Base-by-base conservation (phyloP, 208 protist species). In the Vickermania ingenoplastis region DNA sequence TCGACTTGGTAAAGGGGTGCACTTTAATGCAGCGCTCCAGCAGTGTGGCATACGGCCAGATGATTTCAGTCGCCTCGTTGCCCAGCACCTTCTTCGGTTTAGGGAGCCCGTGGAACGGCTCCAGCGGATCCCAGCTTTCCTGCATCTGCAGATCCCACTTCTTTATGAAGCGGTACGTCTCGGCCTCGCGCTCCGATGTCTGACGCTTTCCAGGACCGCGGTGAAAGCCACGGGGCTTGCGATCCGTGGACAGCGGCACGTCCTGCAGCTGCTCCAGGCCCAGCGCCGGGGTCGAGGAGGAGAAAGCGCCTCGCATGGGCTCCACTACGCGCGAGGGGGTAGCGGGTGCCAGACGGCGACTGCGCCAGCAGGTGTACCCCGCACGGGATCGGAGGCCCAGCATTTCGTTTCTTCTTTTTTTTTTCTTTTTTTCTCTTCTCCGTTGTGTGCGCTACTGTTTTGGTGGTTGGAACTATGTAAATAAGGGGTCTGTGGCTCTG, bases 1-100 rank as follows among this genome's bases (percentile, higher is more conserved):
- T 89, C 50, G 89, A 95, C 69, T 95, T 95, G 27, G 83, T 95
- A 64, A 92, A 95, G 27, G 85, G 89, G 68, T 95, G 89, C 31
- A 95, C 85, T 63, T 81, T 79, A 59, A 92, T 76, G 27, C 89
- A 77, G 31, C 83, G 71, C 75, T 95, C 83, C 0, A 95, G 69
- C 51, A 95, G 70, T 21, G 92, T 21, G 5, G 83, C 79, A 67
- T 95, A 95, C 14, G 89, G 89, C 86, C 89, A 95, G 56, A 93
- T 72, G 4, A 95, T 70, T 65, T 95, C 85, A 3, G 79, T 76
- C 29, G 89, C 89, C 71, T 95, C 89, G 67, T 95, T 95, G 11
- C 89, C 89, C 31, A 92, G 87, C 65, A 89, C 81, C 49, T 65
- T 55, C 66, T 95, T 95, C 14, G 89, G 89, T 67, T 93, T 92